phyloP scores from a whole-genome alignment of 106 monocot genomes.

The Phalaenopsis aphrodite region DNA sequence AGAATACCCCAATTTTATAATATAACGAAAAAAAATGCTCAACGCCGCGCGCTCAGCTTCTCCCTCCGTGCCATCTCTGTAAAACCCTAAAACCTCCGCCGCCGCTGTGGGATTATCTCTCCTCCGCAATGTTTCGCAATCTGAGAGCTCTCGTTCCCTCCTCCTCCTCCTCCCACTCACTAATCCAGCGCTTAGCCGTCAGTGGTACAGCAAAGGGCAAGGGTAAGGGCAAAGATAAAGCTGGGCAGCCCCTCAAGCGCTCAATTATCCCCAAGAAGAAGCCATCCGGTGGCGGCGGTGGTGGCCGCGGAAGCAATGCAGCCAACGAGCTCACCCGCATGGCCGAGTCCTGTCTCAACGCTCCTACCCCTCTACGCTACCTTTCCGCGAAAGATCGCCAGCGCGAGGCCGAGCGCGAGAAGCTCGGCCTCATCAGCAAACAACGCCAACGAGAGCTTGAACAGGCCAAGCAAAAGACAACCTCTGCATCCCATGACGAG shows the following conservation, averaged over 20 bases:
- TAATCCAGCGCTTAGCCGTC: constrained; percentile 34
- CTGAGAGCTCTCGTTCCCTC: constrained; percentile 7
- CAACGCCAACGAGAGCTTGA: constrained; percentile 69
- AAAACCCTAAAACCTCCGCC: background rate
- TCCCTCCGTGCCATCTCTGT: background rate
- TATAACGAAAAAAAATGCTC: too few relatives aligned
- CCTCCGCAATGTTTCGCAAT: constrained; percentile 6
- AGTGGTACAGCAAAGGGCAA: constrained; percentile 91
- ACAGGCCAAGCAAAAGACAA: constrained; percentile 18
- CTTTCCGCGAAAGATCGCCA: constrained; percentile 50
- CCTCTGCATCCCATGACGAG: constrained; percentile 6
- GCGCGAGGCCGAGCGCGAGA: constrained; percentile 80
- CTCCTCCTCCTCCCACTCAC: constrained; percentile 9
- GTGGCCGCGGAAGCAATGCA: constrained; percentile 23
- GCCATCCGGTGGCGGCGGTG: constrained; percentile 10
- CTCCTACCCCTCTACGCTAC: constrained; percentile 55
- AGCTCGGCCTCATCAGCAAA: constrained; percentile 78
- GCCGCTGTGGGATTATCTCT: background rate
- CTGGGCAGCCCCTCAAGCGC: constrained; percentile 55
- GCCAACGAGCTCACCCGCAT: constrained; percentile 31
- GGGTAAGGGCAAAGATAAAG: constrained; percentile 94
- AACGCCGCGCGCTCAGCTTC: too few relatives aligned
- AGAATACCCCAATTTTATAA: too few relatives aligned
- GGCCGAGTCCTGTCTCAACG: constrained; percentile 59
- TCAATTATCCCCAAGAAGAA: constrained; percentile 57